A percentile compares a stretch with the other conserved stretches of the same genome.
phyloP scores from a whole-genome alignment of 164 flowering plant genomes.

The Magnolia kwangsiensis region DNA sequence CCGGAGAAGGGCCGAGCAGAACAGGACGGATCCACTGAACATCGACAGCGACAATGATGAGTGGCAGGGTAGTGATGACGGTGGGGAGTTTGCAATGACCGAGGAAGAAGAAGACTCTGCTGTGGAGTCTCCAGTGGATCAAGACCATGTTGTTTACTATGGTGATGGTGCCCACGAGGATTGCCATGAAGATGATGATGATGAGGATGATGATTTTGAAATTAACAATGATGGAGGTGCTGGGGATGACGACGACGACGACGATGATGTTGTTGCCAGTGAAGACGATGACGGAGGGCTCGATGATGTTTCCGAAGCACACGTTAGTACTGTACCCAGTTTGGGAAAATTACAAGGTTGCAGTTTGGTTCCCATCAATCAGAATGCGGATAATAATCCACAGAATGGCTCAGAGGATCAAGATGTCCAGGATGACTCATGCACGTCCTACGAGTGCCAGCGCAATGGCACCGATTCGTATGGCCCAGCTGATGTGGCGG shows the following conservation, averaged over 20 bases:
- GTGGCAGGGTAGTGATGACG: slow-evolving; percentile 40
- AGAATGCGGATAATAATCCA: slow-evolving; percentile 5
- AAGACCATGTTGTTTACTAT: slow-evolving; percentile 6
- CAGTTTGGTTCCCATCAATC: not conserved
- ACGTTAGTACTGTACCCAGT: not conserved
- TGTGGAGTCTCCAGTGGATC: slow-evolving; percentile 35
- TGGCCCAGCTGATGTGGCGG: slow-evolving; percentile 17
- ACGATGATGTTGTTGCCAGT: slow-evolving; percentile 16
- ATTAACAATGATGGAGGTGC: slow-evolving; percentile 9
- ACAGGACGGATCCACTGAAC: slow-evolving; percentile 38
- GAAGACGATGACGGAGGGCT: slow-evolving; percentile 21
- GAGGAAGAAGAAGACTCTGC: slow-evolving; percentile 39
- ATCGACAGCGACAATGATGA: slow-evolving; percentile 78
- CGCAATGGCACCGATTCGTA: slow-evolving; percentile 6
- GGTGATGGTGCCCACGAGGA: slow-evolving; percentile 5
- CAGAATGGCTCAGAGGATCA: slow-evolving; percentile 22
- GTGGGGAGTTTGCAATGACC: slow-evolving; percentile 24
- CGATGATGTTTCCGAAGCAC: slow-evolving; percentile 15
- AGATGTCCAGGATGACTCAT: slow-evolving; percentile 41
- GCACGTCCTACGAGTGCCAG: slow-evolving; percentile 36
- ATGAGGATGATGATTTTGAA: slow-evolving; percentile 13
- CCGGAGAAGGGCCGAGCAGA: slow-evolving; percentile 60
- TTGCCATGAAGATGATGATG: slow-evolving; percentile 5
- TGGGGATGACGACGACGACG: slow-evolving; percentile 16
- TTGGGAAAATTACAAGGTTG: not conserved